Base-by-base conservation (phyloP, 345 rosid genomes). In the Lagerstroemia speciosa region DNA sequence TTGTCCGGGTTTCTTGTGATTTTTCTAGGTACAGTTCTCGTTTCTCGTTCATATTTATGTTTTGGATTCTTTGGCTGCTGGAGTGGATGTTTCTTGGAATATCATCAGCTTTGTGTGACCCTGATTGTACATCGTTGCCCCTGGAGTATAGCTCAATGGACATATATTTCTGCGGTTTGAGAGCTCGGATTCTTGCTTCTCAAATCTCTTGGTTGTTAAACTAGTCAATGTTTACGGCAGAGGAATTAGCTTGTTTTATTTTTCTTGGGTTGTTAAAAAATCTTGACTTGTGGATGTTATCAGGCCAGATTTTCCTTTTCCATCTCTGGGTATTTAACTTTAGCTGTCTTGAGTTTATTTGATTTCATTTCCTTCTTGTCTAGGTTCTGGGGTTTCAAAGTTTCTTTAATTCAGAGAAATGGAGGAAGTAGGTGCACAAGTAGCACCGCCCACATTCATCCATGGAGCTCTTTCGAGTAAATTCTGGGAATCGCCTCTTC, bases 391-490 rank as follows among this genome's bases (percentile, higher is more conserved):
- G 64, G 55, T 48, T 53, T 50, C 26, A 60, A 67, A 33, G 52
- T 58, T 55, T 43, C 57, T 67, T 60, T 36, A 52, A 31, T 69
- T 26, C 33, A 26, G 63, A 79, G 77, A 69, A 36, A 91, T 92
- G 96, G 98, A 92, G 71, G 96, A 89, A 57, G 83, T 82, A 38
- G 93, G 96, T 33, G 81, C 91, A 19, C 96, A 83, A 62, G 87
- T 89, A 11, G 92, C 85, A 68, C 41, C 83, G 71, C 84, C 96
- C 17, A 73, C 88, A 11, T 89, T 83, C 69, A 79, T 85, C 57
- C 97, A 85, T 60, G 86, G 77, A 45, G 64, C 85, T 24, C 80
- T 83, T 70, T 79, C 88, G 5, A 75, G 73, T 64, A 63, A 82
- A 62, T 84, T 69, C 64, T 73, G 78, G 66, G 87, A 84, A 53